Base-by-base conservation (phyloP, 805 yeast genomes). In the Groenewaldozyma tartarivorans region DNA sequence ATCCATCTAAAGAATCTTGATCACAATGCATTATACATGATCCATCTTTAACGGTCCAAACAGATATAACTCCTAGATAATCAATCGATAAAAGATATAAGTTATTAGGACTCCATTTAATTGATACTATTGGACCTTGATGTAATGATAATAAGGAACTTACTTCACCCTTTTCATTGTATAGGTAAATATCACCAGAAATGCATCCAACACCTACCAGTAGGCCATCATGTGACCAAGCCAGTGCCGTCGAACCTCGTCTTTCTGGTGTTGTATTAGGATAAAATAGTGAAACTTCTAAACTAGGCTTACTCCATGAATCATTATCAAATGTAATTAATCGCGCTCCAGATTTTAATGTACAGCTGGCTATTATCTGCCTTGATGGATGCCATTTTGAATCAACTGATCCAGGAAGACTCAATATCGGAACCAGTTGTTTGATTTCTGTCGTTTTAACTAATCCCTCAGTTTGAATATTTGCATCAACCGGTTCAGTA, bases 151-250 rank as follows among this genome's bases (percentile, higher is more conserved):
- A 58, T 1, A 73, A 71, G 38, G 76, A 79, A 44, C 73, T 66
- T 30, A 85, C 63, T 22, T 71, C 69, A 0, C 95, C 94, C 36
- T 75, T 79, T 0, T 73, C 66, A 7, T 78, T 71, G 94, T 95
- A 87, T n/a, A 83, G 64, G 42, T 90, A 63, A 5, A 87, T 52
- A 50, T 81, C 90, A 11, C 95, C 95, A 52, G 70, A 70, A 41
- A 70, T 74, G 2, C 78, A 69, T 2, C 79, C 81, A 0, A 88
- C 80, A 11, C 81, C 67, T 2, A 86, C 57, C 11, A 68, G 50
- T 32, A 71, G 64, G 0, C 94, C 94, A 40, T 63, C 61, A 1
- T 80, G 79, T 9, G 84, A 72, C 94, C 94, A 85, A 6, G 74
- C 48, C 4, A 54, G 32, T 3, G 50, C 47, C 3, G 60, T 57